Evolutionary conservation across 2,329 filamentous ascomycete species (phyloP).

Genomic region (Dactylellina haptotyla): DNA sequence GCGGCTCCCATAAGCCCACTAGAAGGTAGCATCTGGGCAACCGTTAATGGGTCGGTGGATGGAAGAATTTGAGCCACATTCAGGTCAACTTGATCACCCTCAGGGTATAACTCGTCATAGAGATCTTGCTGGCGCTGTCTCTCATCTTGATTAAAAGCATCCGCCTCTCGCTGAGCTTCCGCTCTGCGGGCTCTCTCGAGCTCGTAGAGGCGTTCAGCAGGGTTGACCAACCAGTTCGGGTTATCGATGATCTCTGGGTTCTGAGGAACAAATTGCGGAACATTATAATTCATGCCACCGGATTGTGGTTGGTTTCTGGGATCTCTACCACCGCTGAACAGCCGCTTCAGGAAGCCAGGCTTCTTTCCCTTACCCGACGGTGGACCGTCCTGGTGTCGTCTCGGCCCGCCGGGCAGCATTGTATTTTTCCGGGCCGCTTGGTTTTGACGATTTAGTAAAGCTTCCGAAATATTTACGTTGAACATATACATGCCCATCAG

Average conservation of each 20-base stretch:
- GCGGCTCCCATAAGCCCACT: no score
- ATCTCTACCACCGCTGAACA: not conserved
- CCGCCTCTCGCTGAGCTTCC: not conserved
- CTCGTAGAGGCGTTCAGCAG: not conserved
- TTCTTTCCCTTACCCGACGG: not conserved
- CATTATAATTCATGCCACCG: not conserved
- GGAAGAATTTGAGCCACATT: no score
- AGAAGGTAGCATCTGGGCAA: not conserved
- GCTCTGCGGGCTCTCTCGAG: not conserved
- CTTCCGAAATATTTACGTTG: conserved; percentile 4
- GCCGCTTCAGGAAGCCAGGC: not conserved
- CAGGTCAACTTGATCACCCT: not conserved
- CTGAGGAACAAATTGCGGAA: not conserved
- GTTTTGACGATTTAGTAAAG: not conserved
- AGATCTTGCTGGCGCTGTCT: not conserved
- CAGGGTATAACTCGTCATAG: conserved; percentile 20
- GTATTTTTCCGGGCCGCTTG: not conserved
- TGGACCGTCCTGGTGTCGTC: not conserved
- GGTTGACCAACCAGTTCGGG: conserved; percentile 21
- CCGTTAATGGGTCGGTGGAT: not conserved
- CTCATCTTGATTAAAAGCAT: not conserved
- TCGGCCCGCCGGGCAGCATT: not conserved
- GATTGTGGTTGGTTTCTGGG: not conserved
- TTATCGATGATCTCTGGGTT: conserved; percentile 6
- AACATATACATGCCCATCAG: conserved; percentile 14